Conservation (phyloP, 257 asterid species). For the Nicotiana otophora region DNA sequence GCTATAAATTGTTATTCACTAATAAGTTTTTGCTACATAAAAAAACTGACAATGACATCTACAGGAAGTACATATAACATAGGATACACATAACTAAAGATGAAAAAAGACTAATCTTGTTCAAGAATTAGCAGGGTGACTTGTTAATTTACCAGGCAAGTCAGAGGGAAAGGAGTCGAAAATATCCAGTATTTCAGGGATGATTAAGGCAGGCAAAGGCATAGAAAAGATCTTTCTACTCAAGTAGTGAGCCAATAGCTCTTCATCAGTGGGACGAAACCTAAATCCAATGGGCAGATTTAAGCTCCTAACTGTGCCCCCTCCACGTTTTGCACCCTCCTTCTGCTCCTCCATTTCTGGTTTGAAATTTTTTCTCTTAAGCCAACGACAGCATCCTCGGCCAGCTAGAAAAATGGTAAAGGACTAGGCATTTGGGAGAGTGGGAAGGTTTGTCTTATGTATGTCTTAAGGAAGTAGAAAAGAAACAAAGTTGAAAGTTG, state of each 20-base stretch:
- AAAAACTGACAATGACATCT: background rate
- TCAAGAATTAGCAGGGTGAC: background rate
- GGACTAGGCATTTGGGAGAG: background rate
- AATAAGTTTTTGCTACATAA: background rate
- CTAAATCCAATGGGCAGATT: slow-evolving; percentile 48
- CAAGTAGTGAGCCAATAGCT: slow-evolving; percentile 40
- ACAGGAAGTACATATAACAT: background rate
- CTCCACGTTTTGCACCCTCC: background rate
- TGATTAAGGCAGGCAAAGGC: slow-evolving; percentile 42
- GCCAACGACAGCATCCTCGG: background rate
- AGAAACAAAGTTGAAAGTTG: background rate
- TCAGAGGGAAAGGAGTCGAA: slow-evolving; percentile 39
- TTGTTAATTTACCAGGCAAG: slow-evolving; percentile 36
- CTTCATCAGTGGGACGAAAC: slow-evolving; percentile 49
- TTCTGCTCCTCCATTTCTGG: background rate
- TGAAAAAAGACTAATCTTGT: background rate
- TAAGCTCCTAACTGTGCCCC: background rate
- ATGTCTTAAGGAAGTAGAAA: background rate
- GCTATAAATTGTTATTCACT: background rate
- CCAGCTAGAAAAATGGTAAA: background rate
- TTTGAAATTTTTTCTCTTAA: background rate
- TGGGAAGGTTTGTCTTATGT: background rate
- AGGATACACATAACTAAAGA: background rate
- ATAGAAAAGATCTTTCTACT: slow-evolving; percentile 33
- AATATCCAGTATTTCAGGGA: slow-evolving; percentile 30